Conservation (phyloP, 2,329 filamentous ascomycete genomes). For the Paecilomyces dactylethromorphus region DNA sequence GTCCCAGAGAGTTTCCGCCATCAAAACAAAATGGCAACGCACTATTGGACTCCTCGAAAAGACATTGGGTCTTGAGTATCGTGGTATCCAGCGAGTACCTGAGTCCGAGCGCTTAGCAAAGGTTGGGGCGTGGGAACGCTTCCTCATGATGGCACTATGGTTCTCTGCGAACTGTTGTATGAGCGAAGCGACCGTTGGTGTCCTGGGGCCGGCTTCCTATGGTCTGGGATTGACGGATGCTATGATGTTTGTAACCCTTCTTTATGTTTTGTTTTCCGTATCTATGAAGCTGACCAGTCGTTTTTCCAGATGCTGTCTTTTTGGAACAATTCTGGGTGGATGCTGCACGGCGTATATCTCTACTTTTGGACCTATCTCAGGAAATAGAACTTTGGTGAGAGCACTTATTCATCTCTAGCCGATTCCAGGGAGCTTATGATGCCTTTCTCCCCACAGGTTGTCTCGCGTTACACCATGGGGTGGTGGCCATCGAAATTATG, state of each 20-base stretch:
- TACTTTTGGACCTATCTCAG: conserved; percentile 25
- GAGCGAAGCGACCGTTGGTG: conserved; percentile 26
- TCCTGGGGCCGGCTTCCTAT: conserved; percentile 26
- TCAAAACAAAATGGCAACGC: not conserved
- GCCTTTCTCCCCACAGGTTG: conserved; percentile 10
- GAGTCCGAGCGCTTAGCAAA: conserved; percentile 40
- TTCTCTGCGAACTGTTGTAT: conserved; percentile 21
- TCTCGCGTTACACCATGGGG: conserved; percentile 26
- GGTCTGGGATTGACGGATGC: conserved; percentile 26
- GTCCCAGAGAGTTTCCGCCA: not conserved
- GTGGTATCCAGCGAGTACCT: conserved; percentile 51
- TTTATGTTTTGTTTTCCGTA: too few relatives aligned
- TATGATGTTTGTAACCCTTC: conserved; percentile 13
- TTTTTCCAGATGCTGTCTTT: conserved; percentile 2
- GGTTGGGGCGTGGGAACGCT: conserved; percentile 18
- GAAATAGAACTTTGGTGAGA: conserved; percentile 27
- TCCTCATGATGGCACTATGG: conserved; percentile 22
- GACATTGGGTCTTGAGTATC: conserved; percentile 35
- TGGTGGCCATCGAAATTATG: conserved; percentile 26
- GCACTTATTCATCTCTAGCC: not conserved
- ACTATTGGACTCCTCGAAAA: not conserved
- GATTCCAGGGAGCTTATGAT: too few relatives aligned
- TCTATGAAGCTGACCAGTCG: not conserved
- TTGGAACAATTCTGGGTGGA: conserved; percentile 20
- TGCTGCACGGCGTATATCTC: conserved; percentile 23